phyloP scores from a whole-genome alignment of 345 rosid genomes.

The Firmiana major region DNA sequence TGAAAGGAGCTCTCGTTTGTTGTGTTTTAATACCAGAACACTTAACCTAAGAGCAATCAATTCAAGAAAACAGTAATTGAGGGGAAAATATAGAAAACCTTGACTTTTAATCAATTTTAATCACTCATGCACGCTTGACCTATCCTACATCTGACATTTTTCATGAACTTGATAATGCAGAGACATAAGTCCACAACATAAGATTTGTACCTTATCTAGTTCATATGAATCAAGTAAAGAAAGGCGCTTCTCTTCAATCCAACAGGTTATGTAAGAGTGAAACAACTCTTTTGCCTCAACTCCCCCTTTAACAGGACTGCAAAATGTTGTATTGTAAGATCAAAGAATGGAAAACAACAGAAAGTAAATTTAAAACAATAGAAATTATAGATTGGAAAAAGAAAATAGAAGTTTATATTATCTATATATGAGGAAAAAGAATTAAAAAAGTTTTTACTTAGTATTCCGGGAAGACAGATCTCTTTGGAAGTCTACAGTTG shows the following conservation, averaged over 20 bases:
- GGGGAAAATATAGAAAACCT: not conserved
- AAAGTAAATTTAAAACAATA: not conserved
- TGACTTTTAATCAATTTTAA: not conserved
- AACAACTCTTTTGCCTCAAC: slow-evolving; percentile 83
- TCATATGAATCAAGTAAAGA: slow-evolving; percentile 75
- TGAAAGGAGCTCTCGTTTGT: slow-evolving; percentile 79
- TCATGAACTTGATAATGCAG: not conserved
- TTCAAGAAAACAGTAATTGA: slow-evolving; percentile 15
- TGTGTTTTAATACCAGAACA: slow-evolving; percentile 65
- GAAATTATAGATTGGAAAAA: not conserved
- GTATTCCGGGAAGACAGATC: slow-evolving; percentile 75
- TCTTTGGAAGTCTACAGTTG: slow-evolving; percentile 89
- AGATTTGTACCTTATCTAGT: slow-evolving; percentile 68
- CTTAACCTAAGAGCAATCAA: slow-evolving; percentile 55
- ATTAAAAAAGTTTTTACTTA: slow-evolving; percentile 32
- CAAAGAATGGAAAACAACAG: slow-evolving; percentile 4
- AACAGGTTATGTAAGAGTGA: slow-evolving; percentile 64
- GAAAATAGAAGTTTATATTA: not conserved
- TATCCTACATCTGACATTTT: not conserved
- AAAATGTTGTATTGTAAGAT: slow-evolving; percentile 19
- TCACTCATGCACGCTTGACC: not conserved
- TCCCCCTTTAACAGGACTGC: slow-evolving; percentile 82
- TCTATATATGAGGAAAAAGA: not conserved
- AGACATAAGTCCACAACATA: not conserved
- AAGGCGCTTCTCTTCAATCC: slow-evolving; percentile 83